Evolutionary conservation across 805 yeast genomes (phyloP), one percentile per base, ranked within the genome.

Genomic region (Clavispora vitiphila): DNA sequence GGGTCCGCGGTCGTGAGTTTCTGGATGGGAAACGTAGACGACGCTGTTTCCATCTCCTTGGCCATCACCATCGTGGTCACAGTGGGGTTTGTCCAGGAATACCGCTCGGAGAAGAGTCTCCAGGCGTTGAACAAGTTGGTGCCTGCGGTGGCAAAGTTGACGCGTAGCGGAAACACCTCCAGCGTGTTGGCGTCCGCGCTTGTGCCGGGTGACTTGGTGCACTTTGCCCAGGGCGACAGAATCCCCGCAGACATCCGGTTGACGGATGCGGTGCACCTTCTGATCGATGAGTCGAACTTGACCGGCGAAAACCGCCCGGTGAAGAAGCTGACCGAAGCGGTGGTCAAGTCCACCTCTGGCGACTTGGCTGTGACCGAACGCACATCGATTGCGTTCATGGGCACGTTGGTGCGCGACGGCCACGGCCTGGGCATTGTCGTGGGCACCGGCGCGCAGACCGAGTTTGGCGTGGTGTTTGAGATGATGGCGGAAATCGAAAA

Each of bases 71-170:
- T 93, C 51, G 99, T 93, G 24, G 97, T 93, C 10, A 79, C 93
- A 1, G 99, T 93, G 27, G 99, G 99, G 0, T 93, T 93, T 66
- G 90, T 93, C 24, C 99, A 93, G 66, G 99, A 93, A 62, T 90
- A 90, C 58, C 76, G 97, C 56, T 86, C 96, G 2, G 99, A 93
- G 58, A 85, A 93, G 69, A 86, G 96, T 5, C 69, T 93, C 44
- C 95, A 90, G 61, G 98, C 98, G 0, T 74, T 93, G 45, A 90
- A 86, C 61, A 85, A 86, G 58, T 74, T 93, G 53, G 97, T 93
- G 7, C 99, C 99, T 2, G 96, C 95, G n/a, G 88, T 85, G 58
- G 95, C 97, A 27, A 93, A 91, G 60, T 74, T 93, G 38, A 83
- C 95, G 9, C 77, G 99, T 62, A 81, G 78, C 54, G 90, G 89